Percentiles rank a stretch among this genome's conserved stretches.
phyloP scores from a whole-genome alignment of 1,284 basidiomycete genomes.

The Apiotrichum sp. region DNA sequence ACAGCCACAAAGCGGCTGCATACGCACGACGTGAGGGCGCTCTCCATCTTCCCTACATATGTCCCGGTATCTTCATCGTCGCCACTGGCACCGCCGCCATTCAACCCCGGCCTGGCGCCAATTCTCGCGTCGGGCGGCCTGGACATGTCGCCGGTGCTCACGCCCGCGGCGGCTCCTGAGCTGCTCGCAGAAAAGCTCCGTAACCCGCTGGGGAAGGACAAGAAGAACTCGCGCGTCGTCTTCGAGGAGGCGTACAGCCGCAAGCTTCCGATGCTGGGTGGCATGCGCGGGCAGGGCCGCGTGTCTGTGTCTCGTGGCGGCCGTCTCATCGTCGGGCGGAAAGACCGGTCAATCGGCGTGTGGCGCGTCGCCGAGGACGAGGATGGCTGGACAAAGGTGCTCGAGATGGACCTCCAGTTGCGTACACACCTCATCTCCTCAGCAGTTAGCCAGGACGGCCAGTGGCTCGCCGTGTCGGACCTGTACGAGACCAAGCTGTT shows the following conservation, averaged over 20 bases:
- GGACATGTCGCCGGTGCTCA: constrained; percentile 81
- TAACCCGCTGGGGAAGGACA: constrained; percentile 55
- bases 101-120: constrained; percentile 63
- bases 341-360: constrained; percentile 69
- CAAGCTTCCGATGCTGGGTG: constrained; percentile 32
- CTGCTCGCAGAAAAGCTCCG: constrained; percentile 19
- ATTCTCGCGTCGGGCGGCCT: constrained; percentile 87
- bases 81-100: constrained; percentile 48
- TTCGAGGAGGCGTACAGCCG: constrained; percentile 49
- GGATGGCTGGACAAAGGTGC: constrained; percentile 70
- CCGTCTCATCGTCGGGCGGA: constrained; percentile 67
- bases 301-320: constrained; percentile 55
- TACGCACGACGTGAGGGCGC: constrained; percentile 88
- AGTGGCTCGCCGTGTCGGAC: constrained; percentile 84
- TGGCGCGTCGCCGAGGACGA: constrained; percentile 56
- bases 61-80: constrained; percentile 48
- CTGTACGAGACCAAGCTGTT: constrained; percentile 88
- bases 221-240: constrained; percentile 49
- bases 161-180: constrained; percentile 54
- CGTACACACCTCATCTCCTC: constrained; percentile 70
- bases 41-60: constrained; percentile 86
- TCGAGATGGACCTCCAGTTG: constrained; percentile 80
- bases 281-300: constrained; percentile 24
- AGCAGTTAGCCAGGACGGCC: constrained; percentile 75
- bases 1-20: constrained; percentile 76